A percentile compares a stretch with the other conserved stretches of the same genome.
These are phyloP conservation scores for Aspergillus terreus DNA, from an alignment of 2,329 filamentous ascomycete species.

Conservation along the genomic window DNA sequence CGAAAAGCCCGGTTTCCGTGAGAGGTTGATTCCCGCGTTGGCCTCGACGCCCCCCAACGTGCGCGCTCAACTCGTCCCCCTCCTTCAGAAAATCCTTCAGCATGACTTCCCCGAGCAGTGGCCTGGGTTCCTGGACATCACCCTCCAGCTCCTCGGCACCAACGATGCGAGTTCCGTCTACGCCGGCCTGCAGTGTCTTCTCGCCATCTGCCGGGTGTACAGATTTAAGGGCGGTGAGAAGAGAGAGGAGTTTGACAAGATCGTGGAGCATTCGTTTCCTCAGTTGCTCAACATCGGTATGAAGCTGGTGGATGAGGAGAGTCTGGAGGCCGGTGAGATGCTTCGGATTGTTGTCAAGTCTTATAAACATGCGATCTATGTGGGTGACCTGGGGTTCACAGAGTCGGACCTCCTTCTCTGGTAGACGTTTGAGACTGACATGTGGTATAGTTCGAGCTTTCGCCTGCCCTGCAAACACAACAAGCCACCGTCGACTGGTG, in stretches of 20 bases:
- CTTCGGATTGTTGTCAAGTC: slow-evolving; percentile 90
- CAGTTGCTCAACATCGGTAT: slow-evolving; percentile 82
- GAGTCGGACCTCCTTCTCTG: background rate
- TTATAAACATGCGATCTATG: slow-evolving; percentile 97
- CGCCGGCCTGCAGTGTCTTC: slow-evolving; percentile 86
- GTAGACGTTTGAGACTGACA: slow-evolving; percentile 22
- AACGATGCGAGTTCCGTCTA: slow-evolving; percentile 85
- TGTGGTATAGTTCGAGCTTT: slow-evolving; percentile 72
- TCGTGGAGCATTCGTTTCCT: slow-evolving; percentile 87
- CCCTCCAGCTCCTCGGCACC: slow-evolving; percentile 79
- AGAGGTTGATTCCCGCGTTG: slow-evolving; percentile 84
- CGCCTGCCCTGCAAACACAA: slow-evolving; percentile 71
- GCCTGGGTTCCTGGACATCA: slow-evolving; percentile 92
- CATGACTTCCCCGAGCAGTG: slow-evolving; percentile 92
- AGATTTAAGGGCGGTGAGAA: slow-evolving; percentile 85
- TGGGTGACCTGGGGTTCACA: slow-evolving; percentile 44
- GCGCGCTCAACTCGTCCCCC: slow-evolving; percentile 87
- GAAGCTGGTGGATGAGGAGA: slow-evolving; percentile 83
- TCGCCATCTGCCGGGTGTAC: slow-evolving; percentile 94
- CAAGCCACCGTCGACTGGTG: slow-evolving; percentile 91
- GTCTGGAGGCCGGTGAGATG: slow-evolving; percentile 94
- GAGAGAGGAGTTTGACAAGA: slow-evolving; percentile 85
- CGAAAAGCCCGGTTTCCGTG: slow-evolving; percentile 82
- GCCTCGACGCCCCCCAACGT: slow-evolving; percentile 75
- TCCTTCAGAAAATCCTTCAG: slow-evolving; percentile 93